phyloP scores from a whole-genome alignment of 2,329 filamentous ascomycete genomes.

The Elsinoe perseae region DNA sequence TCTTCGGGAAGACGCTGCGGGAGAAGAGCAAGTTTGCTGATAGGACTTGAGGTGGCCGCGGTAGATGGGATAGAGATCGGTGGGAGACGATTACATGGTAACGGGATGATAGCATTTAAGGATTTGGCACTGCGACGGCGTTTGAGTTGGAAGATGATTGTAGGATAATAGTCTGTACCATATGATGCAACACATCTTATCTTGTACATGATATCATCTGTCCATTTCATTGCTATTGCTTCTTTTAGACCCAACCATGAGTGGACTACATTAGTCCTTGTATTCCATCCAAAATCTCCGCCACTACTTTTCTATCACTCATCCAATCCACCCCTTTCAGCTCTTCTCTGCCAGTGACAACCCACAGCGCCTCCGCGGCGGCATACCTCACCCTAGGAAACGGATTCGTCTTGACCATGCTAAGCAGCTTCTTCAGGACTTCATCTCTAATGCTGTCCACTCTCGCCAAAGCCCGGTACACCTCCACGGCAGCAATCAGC shows the following conservation, averaged over 20 bases:
- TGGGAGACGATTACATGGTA: background rate
- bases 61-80: too few relatives aligned
- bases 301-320: background rate
- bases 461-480: conserved; percentile 65
- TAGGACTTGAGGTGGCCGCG: background rate
- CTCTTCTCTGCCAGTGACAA: conserved; percentile 30
- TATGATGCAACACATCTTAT: background rate
- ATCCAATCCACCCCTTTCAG: conserved; percentile 15
- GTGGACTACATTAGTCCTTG: background rate
- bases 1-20: conserved; percentile 28
- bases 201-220: too few relatives aligned
- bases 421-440: conserved; percentile 61
- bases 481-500: conserved; percentile 68
- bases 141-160: background rate
- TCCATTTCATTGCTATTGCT: too few relatives aligned
- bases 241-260: too few relatives aligned
- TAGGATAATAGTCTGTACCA: background rate
- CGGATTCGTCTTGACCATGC: conserved; percentile 65
- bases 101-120: background rate
- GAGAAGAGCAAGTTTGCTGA: conserved; percentile 29
- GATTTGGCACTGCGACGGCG: background rate
- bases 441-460: conserved; percentile 45
- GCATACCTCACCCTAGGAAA: conserved; percentile 62
- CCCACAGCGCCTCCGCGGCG: conserved; percentile 37
- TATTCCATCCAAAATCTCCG: background rate